Conservation (phyloP, 495 filamentous ascomycete genomes). For the Aspergillus indologenus region DNA sequence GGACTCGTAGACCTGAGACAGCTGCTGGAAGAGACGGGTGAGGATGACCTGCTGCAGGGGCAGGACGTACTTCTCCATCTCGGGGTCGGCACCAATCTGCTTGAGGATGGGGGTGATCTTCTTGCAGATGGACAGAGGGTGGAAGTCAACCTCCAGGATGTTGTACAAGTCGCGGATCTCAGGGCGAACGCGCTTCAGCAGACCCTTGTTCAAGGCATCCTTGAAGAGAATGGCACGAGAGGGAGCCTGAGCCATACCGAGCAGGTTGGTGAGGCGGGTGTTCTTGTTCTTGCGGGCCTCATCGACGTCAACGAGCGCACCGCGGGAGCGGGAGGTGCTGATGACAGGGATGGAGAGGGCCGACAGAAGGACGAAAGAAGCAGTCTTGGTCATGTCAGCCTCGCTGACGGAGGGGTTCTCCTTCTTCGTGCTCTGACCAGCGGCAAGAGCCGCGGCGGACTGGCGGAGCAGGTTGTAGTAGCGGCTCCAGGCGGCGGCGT, state of each 20-base stretch:
- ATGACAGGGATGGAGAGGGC: constrained; percentile 97
- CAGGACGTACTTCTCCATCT: constrained; percentile 94
- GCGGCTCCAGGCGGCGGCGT: constrained; percentile 92
- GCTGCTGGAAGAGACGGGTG: constrained; percentile 95
- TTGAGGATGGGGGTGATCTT: constrained; percentile 96
- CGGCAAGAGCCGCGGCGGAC: constrained; percentile 78
- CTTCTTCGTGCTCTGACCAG: constrained; percentile 83
- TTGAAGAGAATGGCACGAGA: constrained; percentile 90
- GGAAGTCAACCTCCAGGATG: constrained; percentile 98
- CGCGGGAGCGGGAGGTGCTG: constrained; percentile 93
- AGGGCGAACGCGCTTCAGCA: constrained; percentile 83
- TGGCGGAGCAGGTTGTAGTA: constrained; percentile 96
- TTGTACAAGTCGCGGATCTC: constrained; percentile 97
- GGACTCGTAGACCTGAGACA: constrained; percentile 98
- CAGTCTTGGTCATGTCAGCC: constrained; percentile 79
- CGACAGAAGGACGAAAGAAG: constrained; percentile 93
- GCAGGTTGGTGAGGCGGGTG: constrained; percentile 87
- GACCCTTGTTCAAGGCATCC: constrained; percentile 89
- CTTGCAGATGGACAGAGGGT: constrained; percentile 96
- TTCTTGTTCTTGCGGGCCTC: constrained; percentile 99
- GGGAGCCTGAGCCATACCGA: constrained; percentile 86
- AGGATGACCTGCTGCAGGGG: constrained; percentile 98
- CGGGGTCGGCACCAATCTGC: constrained; percentile 89
- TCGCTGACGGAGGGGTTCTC: constrained; percentile 90
- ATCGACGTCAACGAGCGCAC: constrained; percentile 93